Conservation (phyloP, 108 stramenopile genomes). For the Nitzschia putrida region DNA sequence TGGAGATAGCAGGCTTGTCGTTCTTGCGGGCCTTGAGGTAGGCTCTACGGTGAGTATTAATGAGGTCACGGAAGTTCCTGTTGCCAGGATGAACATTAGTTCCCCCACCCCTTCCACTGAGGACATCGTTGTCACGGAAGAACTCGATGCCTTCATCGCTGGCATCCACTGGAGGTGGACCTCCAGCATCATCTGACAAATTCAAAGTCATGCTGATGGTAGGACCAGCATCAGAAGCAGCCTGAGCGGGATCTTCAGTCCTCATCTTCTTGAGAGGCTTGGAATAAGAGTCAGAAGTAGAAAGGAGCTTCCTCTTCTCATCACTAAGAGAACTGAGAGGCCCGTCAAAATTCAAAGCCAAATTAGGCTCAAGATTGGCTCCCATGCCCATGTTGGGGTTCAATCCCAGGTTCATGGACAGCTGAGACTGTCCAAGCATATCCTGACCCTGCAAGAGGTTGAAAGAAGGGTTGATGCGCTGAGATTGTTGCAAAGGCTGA, state of each 20-base stretch:
- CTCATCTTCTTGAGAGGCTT: constrained; percentile 6
- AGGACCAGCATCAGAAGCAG: neutral
- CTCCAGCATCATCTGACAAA: constrained; percentile 1
- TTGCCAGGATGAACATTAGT: constrained; percentile 63
- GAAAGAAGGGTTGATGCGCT: constrained; percentile 11
- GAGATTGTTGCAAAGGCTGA: neutral
- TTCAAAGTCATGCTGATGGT: constrained; percentile 14
- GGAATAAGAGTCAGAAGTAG: neutral
- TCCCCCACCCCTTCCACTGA: constrained; percentile 69
- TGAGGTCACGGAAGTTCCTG: constrained; percentile 50
- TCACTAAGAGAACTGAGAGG: neutral
- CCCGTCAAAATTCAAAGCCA: neutral
- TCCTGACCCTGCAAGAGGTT: neutral
- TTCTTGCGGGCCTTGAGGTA: constrained; percentile 50
- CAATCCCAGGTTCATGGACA: neutral
- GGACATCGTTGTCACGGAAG: constrained; percentile 68
- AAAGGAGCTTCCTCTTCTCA: neutral
- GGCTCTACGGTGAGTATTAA: constrained; percentile 32
- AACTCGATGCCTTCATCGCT: constrained; percentile 50
- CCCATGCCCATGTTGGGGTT: neutral
- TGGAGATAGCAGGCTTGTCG: constrained; percentile 65
- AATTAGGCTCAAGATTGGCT: constrained; percentile 4
- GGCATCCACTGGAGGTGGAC: constrained; percentile 24
- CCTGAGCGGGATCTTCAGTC: neutral
- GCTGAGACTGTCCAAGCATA: neutral